Percentiles rank a stretch among this genome's conserved stretches.
phyloP scores from a whole-genome alignment of 75 land plant species.

The Adiantum capillusveneris region DNA sequence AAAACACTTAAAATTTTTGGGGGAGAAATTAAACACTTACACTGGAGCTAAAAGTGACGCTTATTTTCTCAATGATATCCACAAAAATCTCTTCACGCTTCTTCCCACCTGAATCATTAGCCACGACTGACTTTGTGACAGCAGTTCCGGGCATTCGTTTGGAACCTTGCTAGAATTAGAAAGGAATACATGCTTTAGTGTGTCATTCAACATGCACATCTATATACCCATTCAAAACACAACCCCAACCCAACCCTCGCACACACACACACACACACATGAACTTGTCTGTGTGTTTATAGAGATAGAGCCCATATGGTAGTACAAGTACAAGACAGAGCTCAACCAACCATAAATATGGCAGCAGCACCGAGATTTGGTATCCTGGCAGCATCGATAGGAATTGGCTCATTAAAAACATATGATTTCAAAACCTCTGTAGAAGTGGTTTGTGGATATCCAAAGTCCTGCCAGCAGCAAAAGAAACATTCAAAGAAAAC shows the following conservation, averaged over 20 bases:
- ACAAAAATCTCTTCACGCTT: conserved; percentile 97
- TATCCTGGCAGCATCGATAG: conserved; percentile 68
- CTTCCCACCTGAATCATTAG: conserved; percentile 82
- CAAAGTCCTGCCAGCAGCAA: conserved; percentile 65
- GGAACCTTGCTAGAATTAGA: conserved; percentile 75
- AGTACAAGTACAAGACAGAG: background rate
- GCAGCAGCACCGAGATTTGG: conserved; percentile 89
- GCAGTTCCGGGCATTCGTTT: conserved; percentile 96
- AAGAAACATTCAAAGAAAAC: background rate
- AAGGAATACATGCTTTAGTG: too few relatives aligned
- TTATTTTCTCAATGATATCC: conserved; percentile 94
- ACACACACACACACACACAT: too few relatives aligned
- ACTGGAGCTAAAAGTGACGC: conserved; percentile 95
- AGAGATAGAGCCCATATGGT: background rate
- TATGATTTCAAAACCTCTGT: conserved; percentile 87
- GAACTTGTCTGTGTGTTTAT: too few relatives aligned
- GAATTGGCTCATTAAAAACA: conserved; percentile 92
- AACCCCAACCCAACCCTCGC: too few relatives aligned
- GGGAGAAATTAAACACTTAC: conserved; percentile 43
- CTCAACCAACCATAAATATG: conserved; percentile 63
- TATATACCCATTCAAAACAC: too few relatives aligned
- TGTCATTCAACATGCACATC: too few relatives aligned
- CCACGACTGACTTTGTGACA: conserved; percentile 95
- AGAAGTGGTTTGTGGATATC: conserved; percentile 95
- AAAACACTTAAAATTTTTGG: too few relatives aligned